These are phyloP conservation scores for Bisporella sp. DNA, from an alignment of 2,329 filamentous ascomycete species.

Conservation along the genomic window DNA sequence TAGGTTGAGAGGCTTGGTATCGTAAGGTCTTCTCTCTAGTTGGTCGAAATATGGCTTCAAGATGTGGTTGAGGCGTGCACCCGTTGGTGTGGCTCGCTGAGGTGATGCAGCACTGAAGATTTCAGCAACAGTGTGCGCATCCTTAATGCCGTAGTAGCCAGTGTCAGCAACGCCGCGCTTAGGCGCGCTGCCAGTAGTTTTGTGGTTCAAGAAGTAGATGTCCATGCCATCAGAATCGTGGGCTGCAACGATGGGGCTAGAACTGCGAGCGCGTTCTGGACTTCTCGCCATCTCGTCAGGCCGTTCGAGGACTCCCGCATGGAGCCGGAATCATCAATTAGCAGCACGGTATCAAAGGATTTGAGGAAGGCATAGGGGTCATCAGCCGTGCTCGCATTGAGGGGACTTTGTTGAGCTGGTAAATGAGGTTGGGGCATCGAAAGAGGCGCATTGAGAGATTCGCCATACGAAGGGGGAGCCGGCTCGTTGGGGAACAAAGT, in stretches of 20 bases:
- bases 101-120: slow-evolving; percentile 69
- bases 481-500: no score
- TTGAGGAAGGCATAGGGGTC: slow-evolving; percentile 70
- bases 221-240: slow-evolving; percentile 84
- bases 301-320: slow-evolving; percentile 59
- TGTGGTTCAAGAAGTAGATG: slow-evolving; percentile 81
- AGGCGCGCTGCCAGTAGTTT: slow-evolving; percentile 31
- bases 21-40: slow-evolving; percentile 36
- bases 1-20: slow-evolving; percentile 74
- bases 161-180: slow-evolving; percentile 33
- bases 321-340: slow-evolving; percentile 87
- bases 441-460: no score
- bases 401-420: no score
- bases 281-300: slow-evolving; percentile 58
- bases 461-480: no score
- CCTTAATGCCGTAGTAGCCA: slow-evolving; percentile 59
- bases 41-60: slow-evolving; percentile 62
- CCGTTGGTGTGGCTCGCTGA: slow-evolving; percentile 64
- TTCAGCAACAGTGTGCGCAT: slow-evolving; percentile 47
- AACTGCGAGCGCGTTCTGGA: slow-evolving; percentile 57
- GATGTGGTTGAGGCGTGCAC: slow-evolving; percentile 62
- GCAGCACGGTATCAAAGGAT: slow-evolving; percentile 78
- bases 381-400: no score
- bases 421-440: no score
- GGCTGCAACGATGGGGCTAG: slow-evolving; percentile 74